Base-by-base conservation (phyloP, 1,284 basidiomycete genomes). In the Sporisorium sorghi region DNA sequence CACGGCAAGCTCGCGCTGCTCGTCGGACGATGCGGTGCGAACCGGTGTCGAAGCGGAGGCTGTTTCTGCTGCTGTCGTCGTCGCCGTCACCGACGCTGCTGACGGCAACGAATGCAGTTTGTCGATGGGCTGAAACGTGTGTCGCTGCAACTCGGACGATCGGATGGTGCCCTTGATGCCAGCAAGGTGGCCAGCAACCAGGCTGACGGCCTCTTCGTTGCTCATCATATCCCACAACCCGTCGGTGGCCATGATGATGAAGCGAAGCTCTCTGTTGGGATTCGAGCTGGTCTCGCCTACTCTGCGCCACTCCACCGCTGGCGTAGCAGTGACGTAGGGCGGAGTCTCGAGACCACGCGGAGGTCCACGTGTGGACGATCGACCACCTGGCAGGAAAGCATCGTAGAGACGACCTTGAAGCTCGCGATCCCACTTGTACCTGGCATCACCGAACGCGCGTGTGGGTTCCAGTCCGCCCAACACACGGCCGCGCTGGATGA, bases 151-250 rank as follows among this genome's bases (percentile, higher is more conserved):
- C 26, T 77, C 78, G 3, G 66, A 66, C 10, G 79, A 80, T 9
- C 58, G 67, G 37, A 83, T 69, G 28, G 66, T 69, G 14, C 82
- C 82, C 50, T 79, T 76, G 61, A 78, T 69, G 23, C 80, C 80
- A 1, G 76, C 79, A 7, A 84, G 67, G 48, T 84, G 82, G n/a
- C 81, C 81, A 3, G 82, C 81, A 9, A 84, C 86, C 23, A 99
- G 90, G 17, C 91, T 88, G 51, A 97, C 94, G 8, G 95, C 93
- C 79, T 99, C 95, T 83, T 94, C 91, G n/a, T 94, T 97, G 68
- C 92, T 91, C 58, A 99, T 88, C 76, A 92, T 88, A 85, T 99
- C 97, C 93, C 95, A 98, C 53, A 98, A 88, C 15, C 95, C 95
- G 80, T 97, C 94, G 0, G 94, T 96, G 1, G 94, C 94, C 73